A percentile compares a stretch with the other conserved stretches of the same genome.
These are phyloP conservation scores for Lizonia empirigonia DNA, from an alignment of 2,329 filamentous ascomycete genomes.

Conservation along the genomic window DNA sequence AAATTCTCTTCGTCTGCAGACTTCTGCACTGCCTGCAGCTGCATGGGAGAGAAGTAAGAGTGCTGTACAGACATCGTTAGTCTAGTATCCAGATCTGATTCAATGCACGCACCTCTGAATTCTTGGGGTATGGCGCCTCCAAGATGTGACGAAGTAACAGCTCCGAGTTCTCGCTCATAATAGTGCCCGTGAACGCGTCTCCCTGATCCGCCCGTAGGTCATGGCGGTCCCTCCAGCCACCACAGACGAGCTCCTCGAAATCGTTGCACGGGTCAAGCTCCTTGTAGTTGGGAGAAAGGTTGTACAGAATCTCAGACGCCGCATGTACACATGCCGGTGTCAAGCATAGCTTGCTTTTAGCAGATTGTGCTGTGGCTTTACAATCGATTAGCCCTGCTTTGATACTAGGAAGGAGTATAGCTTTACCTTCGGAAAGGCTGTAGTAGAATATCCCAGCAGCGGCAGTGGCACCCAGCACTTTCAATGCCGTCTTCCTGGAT, in stretches of 20 bases:
- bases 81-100: not conserved
- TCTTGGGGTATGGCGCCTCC: slow-evolving; percentile 60
- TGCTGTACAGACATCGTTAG: slow-evolving; percentile 44
- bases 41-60: slow-evolving; percentile 56
- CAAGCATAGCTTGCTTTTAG: slow-evolving; percentile 51
- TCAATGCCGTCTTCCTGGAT: slow-evolving; percentile 21
- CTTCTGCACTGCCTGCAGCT: slow-evolving; percentile 39
- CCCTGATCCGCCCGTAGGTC: slow-evolving; percentile 69
- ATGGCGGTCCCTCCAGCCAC: slow-evolving; percentile 68
- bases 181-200: slow-evolving; percentile 63
- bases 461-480: slow-evolving; percentile 23
- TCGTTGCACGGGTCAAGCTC: slow-evolving; percentile 70
- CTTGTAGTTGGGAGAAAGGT: slow-evolving; percentile 65
- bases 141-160: slow-evolving; percentile 66
- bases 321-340: slow-evolving; percentile 68
- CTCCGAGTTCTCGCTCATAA: slow-evolving; percentile 66
- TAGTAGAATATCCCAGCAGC: slow-evolving; percentile 30
- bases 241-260: slow-evolving; percentile 71
- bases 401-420: no score
- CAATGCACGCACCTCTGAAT: slow-evolving; percentile 24
- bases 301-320: slow-evolving; percentile 66
- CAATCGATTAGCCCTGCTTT: not conserved
- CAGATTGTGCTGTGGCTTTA: slow-evolving; percentile 3
- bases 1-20: slow-evolving; percentile 67
- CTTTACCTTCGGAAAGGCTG: slow-evolving; percentile 21